Base-by-base conservation (phyloP, 2,329 filamentous ascomycete species). In the Thielaviopsis ethacetica region DNA sequence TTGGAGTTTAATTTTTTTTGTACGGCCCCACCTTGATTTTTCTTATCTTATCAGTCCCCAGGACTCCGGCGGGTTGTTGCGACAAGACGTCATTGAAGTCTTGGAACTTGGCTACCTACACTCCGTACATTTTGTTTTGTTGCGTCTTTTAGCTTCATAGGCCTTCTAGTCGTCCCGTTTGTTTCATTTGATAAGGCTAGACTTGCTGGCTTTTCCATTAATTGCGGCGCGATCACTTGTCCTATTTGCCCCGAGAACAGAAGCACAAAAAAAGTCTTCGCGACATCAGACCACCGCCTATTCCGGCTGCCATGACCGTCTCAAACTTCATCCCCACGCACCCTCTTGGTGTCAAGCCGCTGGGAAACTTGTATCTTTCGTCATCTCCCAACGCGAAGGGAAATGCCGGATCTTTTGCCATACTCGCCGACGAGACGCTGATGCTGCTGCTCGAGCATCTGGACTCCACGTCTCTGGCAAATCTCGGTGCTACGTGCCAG, bases 261-360 rank as follows among this genome's bases (percentile, higher is more conserved):
- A 21, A 5, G 17, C 2, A 21, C 3, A 49, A 12, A 19, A 49
- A 49, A 49, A 19, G 6, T 10, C 17, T 19, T 19, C n/a, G 21
- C 19, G 10, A 21, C 17, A 49, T 49, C 44, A 49, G 44, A 21
- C 44, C 44, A 49, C 19, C n/a, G 10, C 38, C 7, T 44, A n/a
- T n/a, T 44, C 10, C 30, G 30, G 30, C 5, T 15, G 27, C 21
- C 22, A 53, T 54, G 49, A 53, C 56, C 6, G 53, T 41, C 26
- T 55, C 41, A 13, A 54, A 68, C 65, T 79, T 81, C 52, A 84
- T 95, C 57, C 85, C 86, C 56, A 75, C 77, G 47, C 91, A 97
- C 74, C 89, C 89, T 44, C 75, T 95, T 53, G 86, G 86, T 34
- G 77, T 97, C 63, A 93, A 90, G 68, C 91, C 93, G 1, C 79